Evolutionary conservation across 2,329 filamentous ascomycete genomes (phyloP).

Genomic region (Rutstroemia sp.): DNA sequence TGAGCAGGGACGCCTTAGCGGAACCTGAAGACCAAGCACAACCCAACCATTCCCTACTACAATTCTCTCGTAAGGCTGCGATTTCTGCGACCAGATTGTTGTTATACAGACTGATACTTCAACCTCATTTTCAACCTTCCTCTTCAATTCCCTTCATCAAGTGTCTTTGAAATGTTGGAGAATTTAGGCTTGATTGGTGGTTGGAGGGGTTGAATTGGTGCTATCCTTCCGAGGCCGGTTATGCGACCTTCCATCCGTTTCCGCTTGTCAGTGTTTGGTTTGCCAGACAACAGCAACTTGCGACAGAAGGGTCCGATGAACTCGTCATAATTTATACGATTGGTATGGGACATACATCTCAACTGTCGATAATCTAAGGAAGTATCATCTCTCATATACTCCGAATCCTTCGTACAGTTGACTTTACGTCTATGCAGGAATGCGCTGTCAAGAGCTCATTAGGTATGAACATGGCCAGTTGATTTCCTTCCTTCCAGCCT

Average conservation of each 20-base stretch:
- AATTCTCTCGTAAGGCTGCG: conserved; percentile 18
- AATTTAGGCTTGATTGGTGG: conserved; percentile 2
- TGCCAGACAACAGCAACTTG: conserved; percentile 1
- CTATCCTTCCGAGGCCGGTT: conserved; percentile 4
- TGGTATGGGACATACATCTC: conserved; percentile 1
- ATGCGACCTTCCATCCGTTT: conserved; percentile 4
- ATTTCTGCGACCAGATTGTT: conserved; percentile 3
- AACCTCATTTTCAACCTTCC: background rate
- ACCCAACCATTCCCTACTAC: conserved; percentile 16
- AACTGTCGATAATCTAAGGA: conserved; percentile 1
- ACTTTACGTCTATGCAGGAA: conserved; percentile 19
- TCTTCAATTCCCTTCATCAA: background rate
- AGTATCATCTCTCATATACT: conserved; percentile 13
- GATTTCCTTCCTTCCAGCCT: conserved; percentile 8
- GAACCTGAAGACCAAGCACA: background rate
- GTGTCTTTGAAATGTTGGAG: background rate
- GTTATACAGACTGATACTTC: conserved; percentile 13
- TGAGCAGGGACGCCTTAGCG: conserved; percentile 1
- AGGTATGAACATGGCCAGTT: conserved; percentile 16
- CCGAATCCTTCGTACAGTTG: conserved; percentile 15
- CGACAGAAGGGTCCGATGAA: background rate
- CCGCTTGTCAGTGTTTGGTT: background rate
- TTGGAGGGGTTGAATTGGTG: background rate
- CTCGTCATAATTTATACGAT: background rate
- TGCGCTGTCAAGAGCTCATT: conserved; percentile 24